A percentile compares a stretch with the other conserved stretches of the same genome.
Evolutionary conservation across 345 rosid species (phyloP).

Genomic region (Melastoma malabathricum): DNA sequence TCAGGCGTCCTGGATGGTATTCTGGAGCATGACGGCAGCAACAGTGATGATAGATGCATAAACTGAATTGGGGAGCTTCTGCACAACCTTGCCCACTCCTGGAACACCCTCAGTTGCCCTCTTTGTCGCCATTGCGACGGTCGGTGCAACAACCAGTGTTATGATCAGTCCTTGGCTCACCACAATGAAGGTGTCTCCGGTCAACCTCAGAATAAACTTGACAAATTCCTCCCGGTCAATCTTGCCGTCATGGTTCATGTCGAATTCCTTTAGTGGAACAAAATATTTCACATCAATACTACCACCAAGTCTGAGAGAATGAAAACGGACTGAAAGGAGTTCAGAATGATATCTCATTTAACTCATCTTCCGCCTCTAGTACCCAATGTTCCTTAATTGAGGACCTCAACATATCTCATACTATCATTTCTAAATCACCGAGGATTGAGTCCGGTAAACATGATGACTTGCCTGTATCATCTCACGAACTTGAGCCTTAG

Average conservation of each 20-base stretch:
- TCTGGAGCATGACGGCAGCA: constrained; percentile 53
- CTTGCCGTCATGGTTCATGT: constrained; percentile 67
- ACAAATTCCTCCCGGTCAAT: constrained; percentile 65
- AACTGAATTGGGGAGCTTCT: constrained; percentile 58
- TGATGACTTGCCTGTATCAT: constrained; percentile 43
- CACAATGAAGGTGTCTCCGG: constrained; percentile 45
- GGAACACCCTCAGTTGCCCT: constrained; percentile 82
- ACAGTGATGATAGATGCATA: constrained; percentile 81
- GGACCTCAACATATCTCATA: no score
- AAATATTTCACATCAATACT: neutral
- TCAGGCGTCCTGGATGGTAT: constrained; percentile 11
- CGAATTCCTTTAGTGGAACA: constrained; percentile 36
- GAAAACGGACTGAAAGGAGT: no score
- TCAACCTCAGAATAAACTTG: constrained; percentile 41
- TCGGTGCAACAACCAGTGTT: constrained; percentile 73
- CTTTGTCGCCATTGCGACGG: constrained; percentile 81
- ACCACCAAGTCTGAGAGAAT: no score
- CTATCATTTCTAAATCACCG: no score
- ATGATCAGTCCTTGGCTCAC: constrained; percentile 76
- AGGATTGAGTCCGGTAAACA: no score
- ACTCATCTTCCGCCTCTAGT: no score
- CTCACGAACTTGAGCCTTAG: constrained; percentile 44
- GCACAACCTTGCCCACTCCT: constrained; percentile 70
- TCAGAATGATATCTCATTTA: no score
- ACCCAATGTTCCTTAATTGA: no score